These are phyloP conservation scores for Saturnispora dispora DNA, from an alignment of 805 yeast species.

Conservation along the genomic window DNA sequence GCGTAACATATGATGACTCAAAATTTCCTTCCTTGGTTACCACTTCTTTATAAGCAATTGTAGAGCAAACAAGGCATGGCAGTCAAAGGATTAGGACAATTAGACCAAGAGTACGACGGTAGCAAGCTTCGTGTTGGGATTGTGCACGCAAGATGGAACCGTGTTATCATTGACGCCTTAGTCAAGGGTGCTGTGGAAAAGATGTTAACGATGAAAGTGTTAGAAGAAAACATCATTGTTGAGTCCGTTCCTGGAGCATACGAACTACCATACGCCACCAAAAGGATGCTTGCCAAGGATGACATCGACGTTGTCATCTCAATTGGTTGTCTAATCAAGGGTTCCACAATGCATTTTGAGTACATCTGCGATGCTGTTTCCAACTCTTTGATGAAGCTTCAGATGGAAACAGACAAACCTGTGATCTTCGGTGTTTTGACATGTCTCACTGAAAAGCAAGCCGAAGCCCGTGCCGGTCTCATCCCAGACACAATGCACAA, in stretches of 20 bases:
- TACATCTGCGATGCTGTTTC: constrained; percentile 90
- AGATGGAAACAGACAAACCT: constrained; percentile 60
- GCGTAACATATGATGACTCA: background rate
- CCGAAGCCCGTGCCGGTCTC: constrained; percentile 85
- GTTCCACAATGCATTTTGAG: constrained; percentile 97
- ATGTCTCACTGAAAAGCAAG: constrained; percentile 90
- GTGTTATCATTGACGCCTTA: constrained; percentile 62
- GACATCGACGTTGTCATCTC: constrained; percentile 80
- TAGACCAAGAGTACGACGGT: constrained; percentile 39
- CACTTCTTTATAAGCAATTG: background rate
- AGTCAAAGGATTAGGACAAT: constrained; percentile 68
- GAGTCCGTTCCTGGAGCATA: constrained; percentile 93
- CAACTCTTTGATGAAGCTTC: constrained; percentile 74
- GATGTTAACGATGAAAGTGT: constrained; percentile 58
- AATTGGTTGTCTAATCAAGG: constrained; percentile 91
- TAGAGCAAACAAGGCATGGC: constrained; percentile 40
- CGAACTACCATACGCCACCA: constrained; percentile 82
- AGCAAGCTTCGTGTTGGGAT: constrained; percentile 45
- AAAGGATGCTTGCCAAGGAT: constrained; percentile 40
- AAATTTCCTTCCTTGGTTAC: background rate
- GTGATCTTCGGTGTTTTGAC: constrained; percentile 91
- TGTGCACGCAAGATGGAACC: constrained; percentile 95
- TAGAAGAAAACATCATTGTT: constrained; percentile 63
- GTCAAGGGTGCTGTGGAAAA: constrained; percentile 66
- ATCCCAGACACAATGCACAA: constrained; percentile 71